phyloP scores from a whole-genome alignment of 768 basidiomycete species.

The Russula brevipes region DNA sequence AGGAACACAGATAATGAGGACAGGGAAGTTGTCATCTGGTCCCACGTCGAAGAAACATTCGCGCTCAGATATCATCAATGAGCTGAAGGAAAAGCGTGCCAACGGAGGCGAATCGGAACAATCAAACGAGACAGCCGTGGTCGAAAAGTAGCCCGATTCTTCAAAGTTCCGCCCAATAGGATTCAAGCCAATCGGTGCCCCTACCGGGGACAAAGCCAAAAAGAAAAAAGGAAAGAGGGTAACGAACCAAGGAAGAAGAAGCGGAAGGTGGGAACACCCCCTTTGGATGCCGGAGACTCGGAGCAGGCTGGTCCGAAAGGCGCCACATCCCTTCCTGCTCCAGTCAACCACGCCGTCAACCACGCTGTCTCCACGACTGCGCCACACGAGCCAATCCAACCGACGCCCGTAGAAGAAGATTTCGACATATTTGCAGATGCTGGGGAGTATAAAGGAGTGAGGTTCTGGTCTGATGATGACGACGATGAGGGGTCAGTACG shows the following conservation, averaged over 20 bases:
- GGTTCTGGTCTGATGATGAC: constrained; percentile 43
- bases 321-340: constrained; percentile 8
- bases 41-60: constrained; percentile 58
- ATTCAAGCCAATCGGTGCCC: constrained; percentile 55
- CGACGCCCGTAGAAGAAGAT: constrained; percentile 51
- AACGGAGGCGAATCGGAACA: constrained; percentile 20
- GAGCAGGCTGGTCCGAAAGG: constrained; percentile 3
- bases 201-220: constrained; percentile 37
- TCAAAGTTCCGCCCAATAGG: constrained; percentile 51
- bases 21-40: constrained; percentile 37
- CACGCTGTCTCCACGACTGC: constrained; percentile 12
- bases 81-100: constrained; percentile 60
- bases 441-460: constrained; percentile 75
- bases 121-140: constrained; percentile 30
- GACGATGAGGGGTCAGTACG: constrained; percentile 16
- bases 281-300: constrained; percentile 25
- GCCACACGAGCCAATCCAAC: constrained; percentile 30
- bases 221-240: constrained; percentile 47
- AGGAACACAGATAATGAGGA: constrained; percentile 54
- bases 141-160: constrained; percentile 34
- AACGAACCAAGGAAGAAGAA: constrained; percentile 57
- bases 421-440: constrained; percentile 86
- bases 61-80: constrained; percentile 68
- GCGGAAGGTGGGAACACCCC: constrained; percentile 38
- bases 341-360: constrained; percentile 1